A percentile compares a stretch with the other conserved stretches of the same genome.
Evolutionary conservation across 495 filamentous ascomycete genomes (phyloP).

Genomic region (Neurospora africana): DNA sequence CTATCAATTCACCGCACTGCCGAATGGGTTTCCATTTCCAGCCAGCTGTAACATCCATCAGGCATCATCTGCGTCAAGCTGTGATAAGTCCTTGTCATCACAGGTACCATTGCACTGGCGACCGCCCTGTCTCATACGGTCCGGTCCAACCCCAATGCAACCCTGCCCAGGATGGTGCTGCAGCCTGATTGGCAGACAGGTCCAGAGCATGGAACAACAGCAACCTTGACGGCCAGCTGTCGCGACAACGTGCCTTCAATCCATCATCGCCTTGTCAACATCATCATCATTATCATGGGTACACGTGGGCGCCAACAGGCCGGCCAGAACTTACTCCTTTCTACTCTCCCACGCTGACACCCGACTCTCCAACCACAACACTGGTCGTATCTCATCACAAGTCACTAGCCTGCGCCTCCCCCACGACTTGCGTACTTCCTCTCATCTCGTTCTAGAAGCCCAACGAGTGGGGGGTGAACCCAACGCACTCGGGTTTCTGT

Average conservation of each 20-base stretch:
- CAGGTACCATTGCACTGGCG: neutral
- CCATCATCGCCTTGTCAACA: neutral
- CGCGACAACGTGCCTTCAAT: neutral
- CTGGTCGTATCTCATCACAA: neutral
- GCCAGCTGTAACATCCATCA: neutral
- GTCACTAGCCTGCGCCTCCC: neutral
- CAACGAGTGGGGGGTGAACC: neutral
- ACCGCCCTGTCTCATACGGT: neutral
- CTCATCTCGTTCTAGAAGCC: neutral
- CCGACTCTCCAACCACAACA: neutral
- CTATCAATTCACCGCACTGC: neutral
- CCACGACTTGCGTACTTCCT: neutral
- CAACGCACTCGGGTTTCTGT: neutral
- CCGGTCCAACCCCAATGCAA: neutral
- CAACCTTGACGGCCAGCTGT: neutral
- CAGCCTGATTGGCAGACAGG: neutral
- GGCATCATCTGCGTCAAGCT: neutral
- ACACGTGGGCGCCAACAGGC: neutral
- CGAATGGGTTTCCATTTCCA: neutral
- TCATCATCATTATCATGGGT: neutral
- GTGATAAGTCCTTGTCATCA: neutral
- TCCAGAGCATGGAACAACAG: neutral
- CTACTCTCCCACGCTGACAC: neutral
- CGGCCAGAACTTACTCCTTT: neutral
- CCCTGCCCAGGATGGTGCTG: neutral